Evolutionary conservation across 306 rosid genomes (phyloP).

Genomic region (Cucumis cinereus): DNA sequence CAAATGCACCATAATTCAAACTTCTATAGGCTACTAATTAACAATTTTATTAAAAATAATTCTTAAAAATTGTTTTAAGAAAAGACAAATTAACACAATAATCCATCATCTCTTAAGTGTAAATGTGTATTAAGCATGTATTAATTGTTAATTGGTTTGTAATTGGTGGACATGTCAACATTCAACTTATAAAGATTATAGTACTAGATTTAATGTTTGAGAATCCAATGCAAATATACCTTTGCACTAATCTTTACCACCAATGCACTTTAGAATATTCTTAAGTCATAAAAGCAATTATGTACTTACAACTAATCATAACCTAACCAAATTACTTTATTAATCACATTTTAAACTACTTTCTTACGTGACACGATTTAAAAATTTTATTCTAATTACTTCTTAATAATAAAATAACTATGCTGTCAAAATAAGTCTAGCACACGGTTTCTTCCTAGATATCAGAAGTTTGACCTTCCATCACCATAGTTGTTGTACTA

Average conservation of each 20-base stretch:
- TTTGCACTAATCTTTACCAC: background rate
- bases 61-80: background rate
- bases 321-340: background rate
- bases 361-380: background rate
- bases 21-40: background rate
- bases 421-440: too few species aligned
- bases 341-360: background rate
- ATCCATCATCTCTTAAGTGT: background rate
- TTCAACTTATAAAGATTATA: background rate
- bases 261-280: background rate
- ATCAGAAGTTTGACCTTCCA: too few species aligned
- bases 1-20: background rate
- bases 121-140: background rate
- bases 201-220: background rate
- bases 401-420: background rate
- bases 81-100: background rate
- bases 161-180: background rate
- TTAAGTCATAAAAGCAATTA: background rate
- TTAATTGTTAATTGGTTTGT: background rate
- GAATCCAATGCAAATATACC: background rate
- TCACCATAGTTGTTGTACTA: too few species aligned
- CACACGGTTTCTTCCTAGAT: too few species aligned
- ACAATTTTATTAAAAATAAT: background rate
- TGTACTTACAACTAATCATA: background rate
- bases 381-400: background rate